phyloP scores from a whole-genome alignment of 805 yeast species.

The Tetrapisispora pingtungensis region DNA sequence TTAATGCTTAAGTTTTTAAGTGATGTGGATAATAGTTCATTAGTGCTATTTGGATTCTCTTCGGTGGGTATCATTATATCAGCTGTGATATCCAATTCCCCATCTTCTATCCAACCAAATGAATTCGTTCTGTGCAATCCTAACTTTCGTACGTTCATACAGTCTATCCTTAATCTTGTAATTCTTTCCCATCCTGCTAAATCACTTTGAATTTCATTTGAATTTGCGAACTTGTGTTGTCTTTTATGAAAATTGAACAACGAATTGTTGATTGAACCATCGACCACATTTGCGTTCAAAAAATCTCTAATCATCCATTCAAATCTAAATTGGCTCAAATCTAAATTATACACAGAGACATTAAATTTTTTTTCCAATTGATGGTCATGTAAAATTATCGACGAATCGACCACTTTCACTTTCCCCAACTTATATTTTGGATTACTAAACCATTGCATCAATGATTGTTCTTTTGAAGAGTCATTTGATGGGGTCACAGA shows the following conservation, averaged over 20 bases:
- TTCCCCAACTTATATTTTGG: slow-evolving; percentile 34
- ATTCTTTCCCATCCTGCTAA: slow-evolving; percentile 40
- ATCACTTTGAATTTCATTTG: slow-evolving; percentile 31
- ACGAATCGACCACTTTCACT: slow-evolving; percentile 31
- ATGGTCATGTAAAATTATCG: slow-evolving; percentile 18
- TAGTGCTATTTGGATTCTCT: slow-evolving; percentile 4
- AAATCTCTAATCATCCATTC: slow-evolving; percentile 54
- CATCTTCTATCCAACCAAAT: slow-evolving; percentile 64
- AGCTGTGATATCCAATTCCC: slow-evolving; percentile 58
- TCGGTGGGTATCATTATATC: slow-evolving; percentile 58
- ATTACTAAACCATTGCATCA: slow-evolving; percentile 22
- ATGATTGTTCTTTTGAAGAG: background rate
- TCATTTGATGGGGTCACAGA: slow-evolving; percentile 2
- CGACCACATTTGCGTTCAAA: slow-evolving; percentile 57
- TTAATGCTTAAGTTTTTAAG: background rate
- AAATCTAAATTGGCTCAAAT: slow-evolving; percentile 49
- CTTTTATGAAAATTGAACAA: slow-evolving; percentile 69
- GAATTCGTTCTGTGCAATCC: slow-evolving; percentile 31
- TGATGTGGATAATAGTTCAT: background rate
- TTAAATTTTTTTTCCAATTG: slow-evolving; percentile 22
- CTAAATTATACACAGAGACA: slow-evolving; percentile 55
- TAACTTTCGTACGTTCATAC: slow-evolving; percentile 30
- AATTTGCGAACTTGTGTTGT: slow-evolving; percentile 46
- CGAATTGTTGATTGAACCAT: slow-evolving; percentile 67
- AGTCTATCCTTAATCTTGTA: slow-evolving; percentile 37